phyloP scores from a whole-genome alignment of 768 basidiomycete genomes.

The Sporobolomyces roseus region DNA sequence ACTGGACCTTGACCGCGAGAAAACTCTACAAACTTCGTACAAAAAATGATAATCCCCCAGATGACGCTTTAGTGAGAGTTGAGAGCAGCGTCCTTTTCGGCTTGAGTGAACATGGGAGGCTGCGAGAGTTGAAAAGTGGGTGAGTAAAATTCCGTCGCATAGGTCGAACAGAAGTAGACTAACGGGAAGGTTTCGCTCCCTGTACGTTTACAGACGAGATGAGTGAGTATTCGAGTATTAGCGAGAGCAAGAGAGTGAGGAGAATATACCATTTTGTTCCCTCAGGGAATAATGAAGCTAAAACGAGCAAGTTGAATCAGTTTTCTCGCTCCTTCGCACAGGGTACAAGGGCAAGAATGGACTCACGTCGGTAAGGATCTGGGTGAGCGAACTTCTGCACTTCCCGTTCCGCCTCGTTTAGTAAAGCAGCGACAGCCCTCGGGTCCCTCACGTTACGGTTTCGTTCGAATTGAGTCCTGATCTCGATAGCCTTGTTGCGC shows the following conservation, averaged over 20 bases:
- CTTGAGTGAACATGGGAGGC: constrained; percentile 44
- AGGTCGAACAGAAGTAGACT: constrained; percentile 15
- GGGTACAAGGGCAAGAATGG: not conserved
- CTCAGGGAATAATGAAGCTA: constrained; percentile 76
- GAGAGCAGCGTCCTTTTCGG: constrained; percentile 44
- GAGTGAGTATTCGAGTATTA: not conserved
- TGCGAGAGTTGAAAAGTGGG: not conserved
- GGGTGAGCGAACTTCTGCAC: constrained; percentile 59
- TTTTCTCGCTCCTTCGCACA: no score
- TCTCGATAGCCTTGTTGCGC: constrained; percentile 76
- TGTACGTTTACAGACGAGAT: no score
- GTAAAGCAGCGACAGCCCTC: constrained; percentile 38
- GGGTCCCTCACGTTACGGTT: constrained; percentile 64
- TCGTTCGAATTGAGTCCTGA: constrained; percentile 86
- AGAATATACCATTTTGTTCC: constrained; percentile 87
- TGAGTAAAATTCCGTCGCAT: not conserved
- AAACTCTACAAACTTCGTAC: no score
- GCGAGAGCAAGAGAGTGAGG: not conserved
- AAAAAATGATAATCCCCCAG: no score
- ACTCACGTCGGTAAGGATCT: constrained; percentile 88
- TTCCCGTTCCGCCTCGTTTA: constrained; percentile 43
- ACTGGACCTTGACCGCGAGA: not conserved
- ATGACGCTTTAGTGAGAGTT: constrained; percentile 41
- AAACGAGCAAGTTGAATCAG: not conserved
- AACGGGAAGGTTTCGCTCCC: constrained; percentile 52